Percentiles rank a stretch among this genome's conserved stretches.
phyloP scores from a whole-genome alignment of 257 asterid species.

The Gentiana macrophylla region DNA sequence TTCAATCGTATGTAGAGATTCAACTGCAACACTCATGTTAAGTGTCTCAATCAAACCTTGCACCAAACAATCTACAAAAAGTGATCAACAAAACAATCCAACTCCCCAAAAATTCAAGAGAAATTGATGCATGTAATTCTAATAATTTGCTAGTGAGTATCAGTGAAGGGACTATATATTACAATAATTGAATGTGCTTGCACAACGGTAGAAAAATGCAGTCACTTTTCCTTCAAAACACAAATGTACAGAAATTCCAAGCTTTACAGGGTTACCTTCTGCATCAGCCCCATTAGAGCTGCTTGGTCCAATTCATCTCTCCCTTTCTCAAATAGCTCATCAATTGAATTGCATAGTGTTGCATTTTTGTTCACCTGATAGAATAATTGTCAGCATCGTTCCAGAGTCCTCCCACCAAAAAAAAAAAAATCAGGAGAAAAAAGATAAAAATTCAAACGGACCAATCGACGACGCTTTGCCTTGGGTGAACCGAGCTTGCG shows the following conservation, averaged over 20 bases:
- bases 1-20: too few species aligned
- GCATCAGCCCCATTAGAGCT: conserved; percentile 48
- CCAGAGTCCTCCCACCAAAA: not conserved
- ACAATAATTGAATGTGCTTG: too few species aligned
- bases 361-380: conserved; percentile 81
- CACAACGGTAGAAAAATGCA: too few species aligned
- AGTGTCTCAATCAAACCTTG: too few species aligned
- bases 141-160: too few species aligned
- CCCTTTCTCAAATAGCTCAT: conserved; percentile 80
- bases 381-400: not conserved
- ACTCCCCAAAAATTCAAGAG: too few species aligned
- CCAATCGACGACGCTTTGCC: conserved; percentile 74
- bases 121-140: too few species aligned
- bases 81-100: too few species aligned
- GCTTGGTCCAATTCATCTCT: conserved; percentile 34
- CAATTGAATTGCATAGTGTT: conserved; percentile 62
- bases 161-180: not conserved
- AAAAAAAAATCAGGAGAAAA: not conserved
- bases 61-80: too few species aligned
- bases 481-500: conserved; percentile 71
- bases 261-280: conserved; percentile 43
- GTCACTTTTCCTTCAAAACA: too few species aligned
- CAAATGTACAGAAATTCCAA: not conserved
- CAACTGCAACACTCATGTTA: too few species aligned
- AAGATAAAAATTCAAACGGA: not conserved